Evolutionary conservation across 495 filamentous ascomycete genomes (phyloP).

Genomic region (Podospora comata): DNA sequence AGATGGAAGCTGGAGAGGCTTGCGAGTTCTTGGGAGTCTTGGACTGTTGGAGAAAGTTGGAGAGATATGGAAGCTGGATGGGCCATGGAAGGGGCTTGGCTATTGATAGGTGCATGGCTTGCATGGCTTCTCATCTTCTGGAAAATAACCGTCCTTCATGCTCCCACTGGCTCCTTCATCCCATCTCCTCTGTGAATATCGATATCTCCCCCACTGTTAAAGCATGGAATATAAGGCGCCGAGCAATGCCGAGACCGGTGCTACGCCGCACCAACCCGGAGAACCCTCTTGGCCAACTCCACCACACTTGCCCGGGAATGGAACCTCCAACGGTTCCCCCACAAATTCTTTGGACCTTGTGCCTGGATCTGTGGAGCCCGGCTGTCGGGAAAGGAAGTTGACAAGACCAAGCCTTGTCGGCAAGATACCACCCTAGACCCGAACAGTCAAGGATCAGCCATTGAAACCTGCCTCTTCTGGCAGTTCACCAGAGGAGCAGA

Average conservation of each 20-base stretch:
- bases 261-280: slow-evolving; percentile 1
- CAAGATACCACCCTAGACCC: neutral
- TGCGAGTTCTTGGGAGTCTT: neutral
- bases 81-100: too few relatives aligned
- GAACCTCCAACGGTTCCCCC: slow-evolving; percentile 9
- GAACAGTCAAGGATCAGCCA: neutral
- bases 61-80: neutral
- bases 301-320: slow-evolving; percentile 2
- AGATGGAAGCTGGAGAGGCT: neutral
- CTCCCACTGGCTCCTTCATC: too few relatives aligned
- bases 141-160: too few relatives aligned
- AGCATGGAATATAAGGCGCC: neutral
- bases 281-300: neutral
- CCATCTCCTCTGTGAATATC: neutral
- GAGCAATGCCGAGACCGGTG: neutral
- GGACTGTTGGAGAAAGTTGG: neutral
- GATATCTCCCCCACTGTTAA: neutral
- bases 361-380: neutral
- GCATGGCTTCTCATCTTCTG: neutral
- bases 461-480: slow-evolving; percentile 14
- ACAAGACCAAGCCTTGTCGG: slow-evolving; percentile 8
- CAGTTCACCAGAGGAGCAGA: neutral
- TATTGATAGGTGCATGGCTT: neutral
- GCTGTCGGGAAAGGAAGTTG: slow-evolving; percentile 16
- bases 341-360: neutral